Conservation (phyloP, 805 yeast species). For the Candida incommunis region DNA sequence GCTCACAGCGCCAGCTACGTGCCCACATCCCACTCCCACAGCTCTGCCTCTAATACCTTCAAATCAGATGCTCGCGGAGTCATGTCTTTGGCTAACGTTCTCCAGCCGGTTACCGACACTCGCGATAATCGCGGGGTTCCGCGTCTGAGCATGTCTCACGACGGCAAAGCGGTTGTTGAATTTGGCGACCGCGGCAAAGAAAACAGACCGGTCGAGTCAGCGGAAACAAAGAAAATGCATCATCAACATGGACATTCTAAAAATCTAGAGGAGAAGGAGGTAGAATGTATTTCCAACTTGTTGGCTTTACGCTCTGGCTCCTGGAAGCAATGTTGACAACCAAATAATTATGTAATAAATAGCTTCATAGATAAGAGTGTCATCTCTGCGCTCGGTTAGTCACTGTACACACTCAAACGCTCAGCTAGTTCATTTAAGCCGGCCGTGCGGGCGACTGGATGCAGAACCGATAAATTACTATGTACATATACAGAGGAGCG, state of each 20-base stretch:
- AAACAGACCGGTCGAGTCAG: neutral
- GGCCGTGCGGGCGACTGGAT: too few species aligned
- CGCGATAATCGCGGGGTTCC: neutral
- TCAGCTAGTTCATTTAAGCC: too few species aligned
- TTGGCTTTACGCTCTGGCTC: slow-evolving; percentile 20
- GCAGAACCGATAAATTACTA: too few species aligned
- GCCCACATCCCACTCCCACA: too few species aligned
- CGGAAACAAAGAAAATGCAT: neutral
- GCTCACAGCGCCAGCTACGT: too few species aligned
- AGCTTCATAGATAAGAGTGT: too few species aligned
- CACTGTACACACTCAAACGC: too few species aligned
- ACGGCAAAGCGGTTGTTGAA: slow-evolving; percentile 26
- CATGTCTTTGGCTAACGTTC: neutral
- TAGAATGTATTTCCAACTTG: slow-evolving; percentile 23
- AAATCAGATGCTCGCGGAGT: neutral
- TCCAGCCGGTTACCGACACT: neutral
- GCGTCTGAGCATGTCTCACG: slow-evolving; percentile 23
- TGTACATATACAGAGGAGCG: too few species aligned
- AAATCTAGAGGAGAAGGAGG: slow-evolving; percentile 12
- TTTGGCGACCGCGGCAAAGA: slow-evolving; percentile 7
- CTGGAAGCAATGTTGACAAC: too few species aligned
- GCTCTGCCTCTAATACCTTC: slow-evolving; percentile 6
- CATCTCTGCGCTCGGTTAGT: too few species aligned
- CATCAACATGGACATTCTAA: neutral
- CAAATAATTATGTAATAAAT: too few species aligned